A percentile compares a stretch with the other conserved stretches of the same genome.
These are phyloP conservation scores for Penicillium sp. DNA, from an alignment of 2,329 filamentous ascomycete genomes.

Conservation along the genomic window DNA sequence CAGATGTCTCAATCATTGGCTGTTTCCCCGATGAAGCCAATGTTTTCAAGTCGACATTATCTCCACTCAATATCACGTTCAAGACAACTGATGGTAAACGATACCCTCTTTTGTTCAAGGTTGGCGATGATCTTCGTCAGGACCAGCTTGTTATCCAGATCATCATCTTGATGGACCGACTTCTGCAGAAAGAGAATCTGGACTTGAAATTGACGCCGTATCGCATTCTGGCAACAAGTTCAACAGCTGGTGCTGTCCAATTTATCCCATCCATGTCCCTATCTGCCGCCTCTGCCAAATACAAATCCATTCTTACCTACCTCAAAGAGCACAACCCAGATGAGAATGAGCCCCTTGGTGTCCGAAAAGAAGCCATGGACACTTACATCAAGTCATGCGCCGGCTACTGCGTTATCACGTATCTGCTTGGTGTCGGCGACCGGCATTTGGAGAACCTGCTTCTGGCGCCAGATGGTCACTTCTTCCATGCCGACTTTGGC, in stretches of 20 bases:
- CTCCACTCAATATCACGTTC: conserved; percentile 88
- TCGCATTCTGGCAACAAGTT: conserved; percentile 91
- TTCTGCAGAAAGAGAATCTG: conserved; percentile 92
- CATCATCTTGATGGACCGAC: conserved; percentile 95
- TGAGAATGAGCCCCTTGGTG: conserved; percentile 73
- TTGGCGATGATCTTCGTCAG: conserved; percentile 92
- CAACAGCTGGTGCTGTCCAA: conserved; percentile 85
- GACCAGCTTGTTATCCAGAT: conserved; percentile 98
- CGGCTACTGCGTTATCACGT: conserved; percentile 98
- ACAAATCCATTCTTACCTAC: conserved; percentile 77
- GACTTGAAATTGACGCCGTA: conserved; percentile 95
- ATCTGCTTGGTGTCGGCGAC: conserved; percentile 93
- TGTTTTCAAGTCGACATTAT: conserved; percentile 94
- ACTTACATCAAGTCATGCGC: conserved; percentile 95
- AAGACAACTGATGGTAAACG: conserved; percentile 73
- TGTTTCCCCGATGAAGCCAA: conserved; percentile 81
- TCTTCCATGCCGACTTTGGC: conserved; percentile 98
- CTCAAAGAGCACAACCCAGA: conserved; percentile 89
- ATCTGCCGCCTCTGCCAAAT: conserved; percentile 79
- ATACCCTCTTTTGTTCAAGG: conserved; percentile 96
- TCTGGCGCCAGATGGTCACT: conserved; percentile 84
- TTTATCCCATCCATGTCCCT: conserved; percentile 87
- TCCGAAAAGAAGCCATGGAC: conserved; percentile 90
- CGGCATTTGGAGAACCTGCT: conserved; percentile 94
- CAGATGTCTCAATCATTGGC: conserved; percentile 74